phyloP scores from a whole-genome alignment of 768 basidiomycete genomes.

The Lentinus brumalis region DNA sequence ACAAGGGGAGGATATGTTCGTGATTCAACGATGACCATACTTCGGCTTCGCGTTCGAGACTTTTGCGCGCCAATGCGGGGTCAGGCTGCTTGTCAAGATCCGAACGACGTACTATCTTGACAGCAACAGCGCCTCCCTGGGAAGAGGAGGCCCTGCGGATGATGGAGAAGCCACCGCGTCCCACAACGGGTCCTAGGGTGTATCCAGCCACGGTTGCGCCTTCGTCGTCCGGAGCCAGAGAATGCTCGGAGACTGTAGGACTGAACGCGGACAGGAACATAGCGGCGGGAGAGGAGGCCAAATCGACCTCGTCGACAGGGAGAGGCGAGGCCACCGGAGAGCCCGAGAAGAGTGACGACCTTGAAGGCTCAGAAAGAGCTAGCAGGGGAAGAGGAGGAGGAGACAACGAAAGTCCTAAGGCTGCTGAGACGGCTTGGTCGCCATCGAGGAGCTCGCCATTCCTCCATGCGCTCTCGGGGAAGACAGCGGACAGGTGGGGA shows the following conservation, averaged over 20 bases:
- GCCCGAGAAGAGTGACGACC: not conserved
- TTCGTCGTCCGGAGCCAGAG: conserved; percentile 57
- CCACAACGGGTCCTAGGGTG: conserved; percentile 73
- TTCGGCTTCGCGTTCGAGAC: conserved; percentile 67
- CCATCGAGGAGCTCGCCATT: conserved; percentile 1
- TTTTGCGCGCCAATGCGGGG: conserved; percentile 49
- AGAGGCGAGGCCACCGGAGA: conserved; percentile 12
- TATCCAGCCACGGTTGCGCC: conserved; percentile 72
- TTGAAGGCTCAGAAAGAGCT: conserved; percentile 12
- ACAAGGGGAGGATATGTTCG: conserved; percentile 86
- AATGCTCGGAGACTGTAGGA: conserved; percentile 30
- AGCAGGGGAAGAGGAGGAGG: conserved; percentile 1
- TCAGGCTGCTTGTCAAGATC: conserved; percentile 56
- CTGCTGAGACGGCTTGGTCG: conserved; percentile 19
- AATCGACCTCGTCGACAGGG: conserved; percentile 5
- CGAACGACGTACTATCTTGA: conserved; percentile 76
- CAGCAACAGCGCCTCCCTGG: conserved; percentile 67
- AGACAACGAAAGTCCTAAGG: conserved; percentile 12
- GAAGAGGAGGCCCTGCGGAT: conserved; percentile 70
- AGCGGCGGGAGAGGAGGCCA: conserved; percentile 63
- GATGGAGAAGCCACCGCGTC: conserved; percentile 79
- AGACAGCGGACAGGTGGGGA: conserved; percentile 1
- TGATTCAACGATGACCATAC: conserved; percentile 80
- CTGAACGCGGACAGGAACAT: conserved; percentile 72
- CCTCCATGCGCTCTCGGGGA: not conserved